Evolutionary conservation across 140 eudicot genomes (phyloP).

Genomic region (Oenanthe javanica): DNA sequence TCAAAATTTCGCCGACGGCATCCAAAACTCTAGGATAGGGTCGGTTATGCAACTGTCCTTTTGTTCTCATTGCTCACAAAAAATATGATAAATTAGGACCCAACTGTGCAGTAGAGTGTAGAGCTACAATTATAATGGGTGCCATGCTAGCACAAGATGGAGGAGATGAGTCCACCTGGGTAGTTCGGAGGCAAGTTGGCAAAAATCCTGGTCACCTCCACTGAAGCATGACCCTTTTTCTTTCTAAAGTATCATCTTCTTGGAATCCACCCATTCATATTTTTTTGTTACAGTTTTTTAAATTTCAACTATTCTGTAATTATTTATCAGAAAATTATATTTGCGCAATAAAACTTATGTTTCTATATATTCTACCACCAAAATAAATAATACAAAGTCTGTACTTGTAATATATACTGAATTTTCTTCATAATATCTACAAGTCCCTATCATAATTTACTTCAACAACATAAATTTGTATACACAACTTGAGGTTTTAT

Average conservation of each 20-base stretch:
- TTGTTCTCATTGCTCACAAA: neutral
- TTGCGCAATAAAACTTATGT: neutral
- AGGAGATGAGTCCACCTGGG: neutral
- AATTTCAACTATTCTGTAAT: neutral
- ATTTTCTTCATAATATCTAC: neutral
- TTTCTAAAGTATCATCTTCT: neutral
- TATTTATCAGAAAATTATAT: too few species aligned
- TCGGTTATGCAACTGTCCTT: too few species aligned
- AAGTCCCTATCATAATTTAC: neutral
- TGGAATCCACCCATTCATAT: neutral
- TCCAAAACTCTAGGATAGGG: too few species aligned
- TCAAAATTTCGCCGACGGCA: too few species aligned
- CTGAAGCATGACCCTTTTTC: neutral
- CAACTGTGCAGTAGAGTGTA: neutral
- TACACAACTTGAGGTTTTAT: too few species aligned
- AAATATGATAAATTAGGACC: neutral
- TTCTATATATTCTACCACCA: neutral
- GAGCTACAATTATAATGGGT: neutral
- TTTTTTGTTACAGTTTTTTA: neutral
- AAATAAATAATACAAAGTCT: too few species aligned
- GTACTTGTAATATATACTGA: too few species aligned
- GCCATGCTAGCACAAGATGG: constrained; percentile 10
- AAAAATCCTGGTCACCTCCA: neutral
- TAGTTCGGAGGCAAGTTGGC: constrained; percentile 5
- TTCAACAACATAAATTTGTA: too few species aligned